Evolutionary conservation across 164 flowering plant genomes (phyloP).

Genomic region (Kingdonia uniflora): DNA sequence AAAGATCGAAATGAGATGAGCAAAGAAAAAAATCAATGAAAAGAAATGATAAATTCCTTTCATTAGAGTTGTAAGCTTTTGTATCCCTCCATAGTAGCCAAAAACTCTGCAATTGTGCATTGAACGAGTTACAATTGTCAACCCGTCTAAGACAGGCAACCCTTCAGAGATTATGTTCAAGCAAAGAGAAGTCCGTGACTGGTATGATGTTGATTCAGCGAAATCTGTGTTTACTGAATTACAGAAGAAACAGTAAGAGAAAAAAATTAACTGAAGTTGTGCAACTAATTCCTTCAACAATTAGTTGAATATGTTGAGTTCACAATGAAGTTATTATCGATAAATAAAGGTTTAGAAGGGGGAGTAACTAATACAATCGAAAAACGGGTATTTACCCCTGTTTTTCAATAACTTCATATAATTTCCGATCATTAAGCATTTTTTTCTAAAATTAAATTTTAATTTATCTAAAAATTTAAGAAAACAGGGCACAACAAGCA

Average conservation of each 20-base stretch:
- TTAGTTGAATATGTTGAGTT: too few relatives aligned
- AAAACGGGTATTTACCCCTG: too few relatives aligned
- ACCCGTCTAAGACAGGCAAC: conserved; percentile 56
- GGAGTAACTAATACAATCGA: too few relatives aligned
- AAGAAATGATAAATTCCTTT: conserved; percentile 48
- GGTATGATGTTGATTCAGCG: conserved; percentile 28
- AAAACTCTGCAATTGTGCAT: conserved; percentile 74
- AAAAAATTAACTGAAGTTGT: neutral
- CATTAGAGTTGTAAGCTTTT: conserved; percentile 82
- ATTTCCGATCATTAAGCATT: too few relatives aligned
- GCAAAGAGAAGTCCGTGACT: conserved; percentile 25
- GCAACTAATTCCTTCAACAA: too few relatives aligned
- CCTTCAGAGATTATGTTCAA: conserved; percentile 42
- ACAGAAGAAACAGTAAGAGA: conserved; percentile 3
- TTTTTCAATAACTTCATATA: too few relatives aligned
- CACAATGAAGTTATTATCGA: too few relatives aligned
- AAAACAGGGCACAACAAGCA: too few relatives aligned
- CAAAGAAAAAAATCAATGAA: neutral
- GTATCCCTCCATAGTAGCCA: conserved; percentile 79
- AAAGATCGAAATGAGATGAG: too few relatives aligned
- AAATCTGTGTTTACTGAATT: conserved; percentile 12
- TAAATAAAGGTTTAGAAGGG: too few relatives aligned
- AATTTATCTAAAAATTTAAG: too few relatives aligned
- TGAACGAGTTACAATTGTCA: conserved; percentile 64
- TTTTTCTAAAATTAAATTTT: too few relatives aligned